Evolutionary conservation across 345 rosid genomes (phyloP), one percentile per base, ranked within the genome.

Genomic region (Laguncularia racemosa): DNA sequence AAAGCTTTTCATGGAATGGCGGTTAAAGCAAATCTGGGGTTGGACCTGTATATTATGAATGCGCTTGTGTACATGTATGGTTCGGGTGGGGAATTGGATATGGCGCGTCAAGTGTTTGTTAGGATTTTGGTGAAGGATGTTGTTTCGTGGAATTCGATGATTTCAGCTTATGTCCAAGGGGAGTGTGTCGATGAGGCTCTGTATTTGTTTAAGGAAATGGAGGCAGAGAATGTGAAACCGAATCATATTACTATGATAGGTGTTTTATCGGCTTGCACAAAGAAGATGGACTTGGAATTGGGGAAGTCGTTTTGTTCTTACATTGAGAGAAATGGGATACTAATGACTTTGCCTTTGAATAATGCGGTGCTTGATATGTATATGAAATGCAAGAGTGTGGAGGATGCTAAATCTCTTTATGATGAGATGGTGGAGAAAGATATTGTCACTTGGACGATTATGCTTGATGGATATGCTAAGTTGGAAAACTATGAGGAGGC

Each of bases 71-170:
- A 83, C 70, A 77, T 84, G 60, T 86, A 86, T 56, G 70, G 78
- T 19, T 72, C 79, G 0, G 81, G 80, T 26, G 83, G 81, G 38
- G 78, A 83, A 70, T 56, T 81, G 48, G 90, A 76, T 78, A 69
- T 71, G 2, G 88, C 90, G 8, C 71, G 72, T 67, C 61, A 75
- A 56, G 84, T 79, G 33, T 86, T 86, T 21, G 44, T 58, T 48
- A 79, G 62, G 66, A 78, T 72, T 44, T 60, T 59, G 57, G 64
- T 61, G 52, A 83, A 81, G 19, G 95, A 86, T 33, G 81, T 81
- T 51, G 88, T 83, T 57, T 86, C 95, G 1, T 86, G 95, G 95
- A 86, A 86, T 50, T 79, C 95, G 15, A 81, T 86, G 85, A 84
- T 86, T 53, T 70, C 73, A 0, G 88, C 82, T 18, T 84, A 79